These are phyloP conservation scores for Podaxis mareebaensis DNA, from an alignment of 768 basidiomycete genomes.

Conservation along the genomic window DNA sequence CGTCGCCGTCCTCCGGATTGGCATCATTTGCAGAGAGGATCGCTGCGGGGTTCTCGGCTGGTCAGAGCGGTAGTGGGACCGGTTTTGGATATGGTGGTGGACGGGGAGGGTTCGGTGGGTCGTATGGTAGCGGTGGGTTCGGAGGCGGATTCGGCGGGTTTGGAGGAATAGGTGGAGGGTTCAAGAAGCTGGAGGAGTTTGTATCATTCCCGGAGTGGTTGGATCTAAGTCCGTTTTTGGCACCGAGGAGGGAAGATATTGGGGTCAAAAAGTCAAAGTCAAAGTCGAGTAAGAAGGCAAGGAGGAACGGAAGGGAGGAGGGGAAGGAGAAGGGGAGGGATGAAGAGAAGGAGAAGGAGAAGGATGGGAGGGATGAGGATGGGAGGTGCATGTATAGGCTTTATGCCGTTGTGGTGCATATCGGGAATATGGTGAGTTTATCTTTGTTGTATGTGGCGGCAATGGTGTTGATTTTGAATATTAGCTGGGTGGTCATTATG, in stretches of 20 bases:
- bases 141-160: constrained; percentile 2
- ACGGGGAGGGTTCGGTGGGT: neutral
- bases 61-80: constrained; percentile 9
- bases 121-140: neutral
- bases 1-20: constrained; percentile 49
- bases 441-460: neutral
- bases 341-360: constrained; percentile 10
- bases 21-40: constrained; percentile 6
- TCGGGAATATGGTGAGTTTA: constrained; percentile 77
- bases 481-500: constrained; percentile 87
- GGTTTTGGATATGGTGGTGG: constrained; percentile 2
- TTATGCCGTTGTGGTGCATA: constrained; percentile 84
- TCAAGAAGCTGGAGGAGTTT: constrained; percentile 91
- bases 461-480: constrained; percentile 18
- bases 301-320: constrained; percentile 8
- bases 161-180: constrained; percentile 38
- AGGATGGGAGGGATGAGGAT: constrained; percentile 17
- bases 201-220: constrained; percentile 87
- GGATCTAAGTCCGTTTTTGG: constrained; percentile 84
- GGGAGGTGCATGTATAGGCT: constrained; percentile 45
- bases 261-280: constrained; percentile 26
- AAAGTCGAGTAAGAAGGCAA: constrained; percentile 8
- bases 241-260: constrained; percentile 75
- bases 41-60: constrained; percentile 2
- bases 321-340: constrained; percentile 10